A percentile compares a stretch with the other conserved stretches of the same genome.
These are phyloP conservation scores for Komagataella mondaviorum DNA, from an alignment of 805 yeast species.

Conservation along the genomic window DNA sequence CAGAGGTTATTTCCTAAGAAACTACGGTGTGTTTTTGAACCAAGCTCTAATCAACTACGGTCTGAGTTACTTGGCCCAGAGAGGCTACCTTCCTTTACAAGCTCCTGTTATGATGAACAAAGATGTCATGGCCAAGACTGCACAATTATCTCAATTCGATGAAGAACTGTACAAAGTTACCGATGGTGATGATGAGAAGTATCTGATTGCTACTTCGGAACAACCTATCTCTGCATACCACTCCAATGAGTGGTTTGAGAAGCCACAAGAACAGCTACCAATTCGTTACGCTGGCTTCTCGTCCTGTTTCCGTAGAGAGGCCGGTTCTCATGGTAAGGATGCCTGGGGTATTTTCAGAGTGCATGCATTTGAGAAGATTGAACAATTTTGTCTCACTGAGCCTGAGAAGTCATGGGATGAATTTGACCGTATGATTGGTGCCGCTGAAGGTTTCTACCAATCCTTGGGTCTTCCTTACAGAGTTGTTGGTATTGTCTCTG, in stretches of 20 bases:
- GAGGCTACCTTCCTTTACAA: slow-evolving; percentile 82
- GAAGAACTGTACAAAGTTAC: slow-evolving; percentile 95
- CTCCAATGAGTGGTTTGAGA: slow-evolving; percentile 96
- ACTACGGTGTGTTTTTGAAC: slow-evolving; percentile 92
- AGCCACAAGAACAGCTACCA: slow-evolving; percentile 93
- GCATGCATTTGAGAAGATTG: slow-evolving; percentile 96
- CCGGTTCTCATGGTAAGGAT: slow-evolving; percentile 98
- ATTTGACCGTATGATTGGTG: slow-evolving; percentile 88
- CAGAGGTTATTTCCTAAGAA: slow-evolving; percentile 94
- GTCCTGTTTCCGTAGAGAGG: slow-evolving; percentile 98
- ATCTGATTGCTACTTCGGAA: slow-evolving; percentile 95
- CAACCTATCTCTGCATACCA: slow-evolving; percentile 98
- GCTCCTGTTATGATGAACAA: slow-evolving; percentile 99
- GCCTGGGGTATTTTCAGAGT: slow-evolving; percentile 99
- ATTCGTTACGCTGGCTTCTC: slow-evolving; percentile 96
- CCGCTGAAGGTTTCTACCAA: slow-evolving; percentile 87
- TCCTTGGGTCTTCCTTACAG: slow-evolving; percentile 89
- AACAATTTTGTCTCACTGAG: slow-evolving; percentile 90
- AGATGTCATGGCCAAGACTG: slow-evolving; percentile 98
- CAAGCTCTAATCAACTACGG: slow-evolving; percentile 98
- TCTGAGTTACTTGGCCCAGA: slow-evolving; percentile 62
- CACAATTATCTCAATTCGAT: slow-evolving; percentile 94
- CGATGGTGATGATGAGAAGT: slow-evolving; percentile 96
- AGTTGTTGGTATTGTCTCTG: slow-evolving; percentile 95
- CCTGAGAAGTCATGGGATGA: slow-evolving; percentile 98